Evolutionary conservation across 2,329 filamentous ascomycete species (phyloP).

Genomic region (Basipetospora sp.): DNA sequence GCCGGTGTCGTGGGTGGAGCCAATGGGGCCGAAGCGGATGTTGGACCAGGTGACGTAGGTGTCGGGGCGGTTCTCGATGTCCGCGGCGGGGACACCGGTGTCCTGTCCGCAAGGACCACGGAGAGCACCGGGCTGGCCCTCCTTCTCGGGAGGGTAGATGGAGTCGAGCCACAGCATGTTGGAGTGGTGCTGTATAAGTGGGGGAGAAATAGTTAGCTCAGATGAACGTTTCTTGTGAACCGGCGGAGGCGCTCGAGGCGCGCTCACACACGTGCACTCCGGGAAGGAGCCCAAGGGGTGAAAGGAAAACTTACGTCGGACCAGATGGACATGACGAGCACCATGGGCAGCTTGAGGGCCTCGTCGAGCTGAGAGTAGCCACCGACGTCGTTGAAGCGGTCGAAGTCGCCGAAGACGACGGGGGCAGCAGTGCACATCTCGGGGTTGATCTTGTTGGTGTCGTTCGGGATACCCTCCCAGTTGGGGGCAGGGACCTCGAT

Average conservation of each 20-base stretch:
- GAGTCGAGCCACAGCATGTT: slow-evolving; percentile 67
- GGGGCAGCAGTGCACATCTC: slow-evolving; percentile 43
- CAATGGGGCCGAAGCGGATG: slow-evolving; percentile 33
- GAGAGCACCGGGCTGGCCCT: slow-evolving; percentile 12
- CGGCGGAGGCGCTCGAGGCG: too few species aligned
- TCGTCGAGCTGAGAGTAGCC: slow-evolving; percentile 40
- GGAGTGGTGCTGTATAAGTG: slow-evolving; percentile 39
- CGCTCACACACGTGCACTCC: too few species aligned
- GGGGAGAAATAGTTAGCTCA: too few species aligned
- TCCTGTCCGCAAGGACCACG: slow-evolving; percentile 13
- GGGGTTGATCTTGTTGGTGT: slow-evolving; percentile 42
- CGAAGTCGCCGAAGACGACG: slow-evolving; percentile 35
- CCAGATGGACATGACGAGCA: slow-evolving; percentile 48
- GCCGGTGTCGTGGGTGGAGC: slow-evolving; percentile 23
- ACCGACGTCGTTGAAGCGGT: slow-evolving; percentile 37
- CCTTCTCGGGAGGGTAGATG: slow-evolving; percentile 34
- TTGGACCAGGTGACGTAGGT: slow-evolving; percentile 32
- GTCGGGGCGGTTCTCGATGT: slow-evolving; percentile 10
- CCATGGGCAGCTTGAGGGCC: slow-evolving; percentile 43
- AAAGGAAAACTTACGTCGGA: slow-evolving; percentile 19
- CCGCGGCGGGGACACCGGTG: slow-evolving; percentile 14
- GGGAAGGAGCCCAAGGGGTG: too few species aligned
- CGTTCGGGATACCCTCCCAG: slow-evolving; percentile 32
- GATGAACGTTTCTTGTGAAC: too few species aligned
- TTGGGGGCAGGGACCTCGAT: slow-evolving; percentile 29